These are phyloP conservation scores for Vigna radiata DNA, from an alignment of 306 rosid genomes.

Conservation along the genomic window DNA sequence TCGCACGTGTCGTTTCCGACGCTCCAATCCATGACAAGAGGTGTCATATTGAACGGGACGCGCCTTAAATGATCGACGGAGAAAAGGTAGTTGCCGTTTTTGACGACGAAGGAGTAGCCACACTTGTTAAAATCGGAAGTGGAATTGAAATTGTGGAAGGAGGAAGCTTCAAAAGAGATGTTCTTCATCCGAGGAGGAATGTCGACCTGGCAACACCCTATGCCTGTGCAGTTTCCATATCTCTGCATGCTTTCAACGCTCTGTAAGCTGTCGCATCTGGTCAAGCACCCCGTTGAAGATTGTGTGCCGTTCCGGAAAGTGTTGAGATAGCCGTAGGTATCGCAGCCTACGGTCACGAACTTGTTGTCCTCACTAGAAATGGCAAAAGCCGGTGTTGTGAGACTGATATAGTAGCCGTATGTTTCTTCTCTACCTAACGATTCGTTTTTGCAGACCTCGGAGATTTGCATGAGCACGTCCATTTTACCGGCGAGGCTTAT, in stretches of 20 bases:
- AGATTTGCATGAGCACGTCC: background rate
- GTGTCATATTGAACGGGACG: background rate
- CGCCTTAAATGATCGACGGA: background rate
- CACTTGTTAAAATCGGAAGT: background rate
- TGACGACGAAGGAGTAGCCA: conserved; percentile 34
- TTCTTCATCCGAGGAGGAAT: conserved; percentile 4
- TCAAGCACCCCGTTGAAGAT: conserved; percentile 15
- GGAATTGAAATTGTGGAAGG: background rate
- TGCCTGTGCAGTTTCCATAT: conserved; percentile 5
- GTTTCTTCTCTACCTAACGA: background rate
- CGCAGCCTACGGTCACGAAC: background rate
- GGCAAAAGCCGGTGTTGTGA: background rate
- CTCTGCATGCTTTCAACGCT: background rate
- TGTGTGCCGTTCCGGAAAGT: background rate
- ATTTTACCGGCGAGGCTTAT: conserved; percentile 1
- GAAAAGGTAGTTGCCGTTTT: conserved; percentile 40
- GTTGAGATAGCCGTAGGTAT: background rate
- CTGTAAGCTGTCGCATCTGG: background rate
- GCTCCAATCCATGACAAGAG: conserved; percentile 50
- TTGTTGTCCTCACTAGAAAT: conserved; percentile 25
- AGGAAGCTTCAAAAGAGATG: background rate
- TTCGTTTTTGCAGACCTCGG: background rate
- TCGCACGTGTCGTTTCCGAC: conserved; percentile 34
- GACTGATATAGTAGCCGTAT: accelerated
- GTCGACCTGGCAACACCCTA: conserved; percentile 35